These are phyloP conservation scores for Achaetomiella virescens DNA, from an alignment of 495 filamentous ascomycete species.

Conservation along the genomic window DNA sequence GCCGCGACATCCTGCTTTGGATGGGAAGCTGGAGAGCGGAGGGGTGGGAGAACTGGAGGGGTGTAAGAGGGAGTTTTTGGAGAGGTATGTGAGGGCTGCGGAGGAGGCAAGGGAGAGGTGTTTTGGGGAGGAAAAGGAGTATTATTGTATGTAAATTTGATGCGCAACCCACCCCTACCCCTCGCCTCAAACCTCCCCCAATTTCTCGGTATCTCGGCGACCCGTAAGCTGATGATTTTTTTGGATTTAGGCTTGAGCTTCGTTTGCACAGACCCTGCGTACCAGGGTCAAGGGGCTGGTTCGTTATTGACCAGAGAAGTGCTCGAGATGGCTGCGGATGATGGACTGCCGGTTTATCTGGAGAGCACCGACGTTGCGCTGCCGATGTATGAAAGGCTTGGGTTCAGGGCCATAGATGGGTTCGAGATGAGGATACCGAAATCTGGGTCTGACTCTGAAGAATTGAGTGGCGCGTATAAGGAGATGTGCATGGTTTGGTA, in stretches of 20 bases:
- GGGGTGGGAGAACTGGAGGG: conserved; percentile 12
- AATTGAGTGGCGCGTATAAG: conserved; percentile 15
- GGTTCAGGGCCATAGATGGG: conserved; percentile 30
- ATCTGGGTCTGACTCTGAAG: not conserved
- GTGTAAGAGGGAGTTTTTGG: conserved; percentile 25
- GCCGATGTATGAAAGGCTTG: conserved; percentile 36
- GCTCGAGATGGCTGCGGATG: conserved; percentile 30
- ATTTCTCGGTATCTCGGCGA: too few relatives aligned
- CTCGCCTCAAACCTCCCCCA: too few relatives aligned
- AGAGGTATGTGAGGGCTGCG: conserved; percentile 29
- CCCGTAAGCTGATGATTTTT: too few relatives aligned
- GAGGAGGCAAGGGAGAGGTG: conserved; percentile 26
- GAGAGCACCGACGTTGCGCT: conserved; percentile 39
- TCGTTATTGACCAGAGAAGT: conserved; percentile 31
- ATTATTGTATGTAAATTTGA: too few relatives aligned
- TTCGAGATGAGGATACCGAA: conserved; percentile 29
- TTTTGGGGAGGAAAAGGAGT: conserved; percentile 19
- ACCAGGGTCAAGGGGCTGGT: conserved; percentile 39
- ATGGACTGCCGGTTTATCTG: conserved; percentile 36
- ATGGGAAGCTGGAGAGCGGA: conserved; percentile 21
- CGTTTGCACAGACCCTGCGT: conserved; percentile 37
- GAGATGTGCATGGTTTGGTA: conserved; percentile 31
- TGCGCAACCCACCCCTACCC: too few relatives aligned
- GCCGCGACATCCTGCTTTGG: conserved; percentile 17
- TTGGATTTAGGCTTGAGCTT: conserved; percentile 29